Base-by-base conservation (phyloP, 1,284 basidiomycete species). In the Apiotrichum laibachii region DNA sequence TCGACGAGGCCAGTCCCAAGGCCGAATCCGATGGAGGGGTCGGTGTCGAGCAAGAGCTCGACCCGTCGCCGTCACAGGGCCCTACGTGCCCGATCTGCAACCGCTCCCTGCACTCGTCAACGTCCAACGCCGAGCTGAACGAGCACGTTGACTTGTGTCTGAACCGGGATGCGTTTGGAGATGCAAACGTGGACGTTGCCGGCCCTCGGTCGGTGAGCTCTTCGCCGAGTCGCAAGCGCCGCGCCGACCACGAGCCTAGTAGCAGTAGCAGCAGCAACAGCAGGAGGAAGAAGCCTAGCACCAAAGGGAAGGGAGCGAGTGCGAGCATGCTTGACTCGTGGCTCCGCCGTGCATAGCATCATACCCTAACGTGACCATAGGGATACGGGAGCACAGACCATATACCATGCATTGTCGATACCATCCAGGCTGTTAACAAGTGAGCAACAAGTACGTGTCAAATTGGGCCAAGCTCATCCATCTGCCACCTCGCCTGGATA, bases 81-180 rank as follows among this genome's bases (percentile, higher is more conserved):
- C 71, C 72, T 0, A 43, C 62, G 3, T 78, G 77, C 55, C 77
- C 77, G 0, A 73, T 78, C 39, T 78, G 77, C 55, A 50, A 48
- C 21, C 60, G 68, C 43, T 47, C 60, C 0, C 65, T 78, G 0
- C 63, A 65, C 16, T 50, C 65, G 0, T 66, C 64, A 1, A 71
- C 72, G 2, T 70, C 72, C 11, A 78, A 78, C 55, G 58, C 66
- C 6, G 70, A 63, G 15, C 57, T 78, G 44, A 78, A 78, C 55
- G 71, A 71, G n/a, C 77, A 78, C 58, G 68, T 78, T 33, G 77
- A 78, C 53, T 51, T 64, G 57, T 78, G 77, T 56, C 58, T 78
- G 21, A 74, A 76, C 52, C 66, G 64, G 22, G 73, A 74, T 35
- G 69, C 69, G 1, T 69, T 73, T 26, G 58, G 33, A 11, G 26